phyloP scores from a whole-genome alignment of 371 early-diverging fungal genomes.

The Sporodiniella umbellata region DNA sequence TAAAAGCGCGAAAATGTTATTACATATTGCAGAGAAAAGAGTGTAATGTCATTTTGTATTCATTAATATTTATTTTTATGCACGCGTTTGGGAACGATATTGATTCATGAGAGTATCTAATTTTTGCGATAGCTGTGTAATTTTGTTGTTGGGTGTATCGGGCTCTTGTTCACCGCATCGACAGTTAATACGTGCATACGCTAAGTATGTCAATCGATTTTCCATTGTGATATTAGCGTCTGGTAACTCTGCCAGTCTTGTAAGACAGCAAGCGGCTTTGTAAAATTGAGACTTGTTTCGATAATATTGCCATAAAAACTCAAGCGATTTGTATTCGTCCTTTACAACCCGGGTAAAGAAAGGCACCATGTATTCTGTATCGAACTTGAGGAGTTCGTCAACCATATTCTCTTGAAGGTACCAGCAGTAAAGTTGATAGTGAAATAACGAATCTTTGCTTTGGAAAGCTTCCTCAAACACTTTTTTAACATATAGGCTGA shows the following conservation, averaged over 20 bases:
- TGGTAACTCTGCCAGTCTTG: slow-evolving; percentile 52
- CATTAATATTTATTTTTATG: background rate
- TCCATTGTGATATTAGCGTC: slow-evolving; percentile 34
- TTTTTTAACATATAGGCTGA: slow-evolving; percentile 1
- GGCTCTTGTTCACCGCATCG: slow-evolving; percentile 41
- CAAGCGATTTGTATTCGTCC: slow-evolving; percentile 40
- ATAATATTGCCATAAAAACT: slow-evolving; percentile 78
- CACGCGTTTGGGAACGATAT: background rate
- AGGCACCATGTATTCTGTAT: slow-evolving; percentile 63
- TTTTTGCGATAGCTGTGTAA: background rate
- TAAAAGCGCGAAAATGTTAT: too few species aligned
- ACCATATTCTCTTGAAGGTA: slow-evolving; percentile 39
- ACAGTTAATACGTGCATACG: slow-evolving; percentile 70
- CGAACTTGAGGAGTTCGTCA: slow-evolving; percentile 25
- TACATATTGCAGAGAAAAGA: too few species aligned
- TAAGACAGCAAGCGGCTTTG: slow-evolving; percentile 66
- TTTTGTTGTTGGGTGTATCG: background rate
- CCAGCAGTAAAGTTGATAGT: slow-evolving; percentile 71
- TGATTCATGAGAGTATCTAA: background rate
- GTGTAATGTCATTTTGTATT: too few species aligned
- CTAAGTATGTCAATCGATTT: slow-evolving; percentile 65
- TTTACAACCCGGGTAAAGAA: slow-evolving; percentile 59
- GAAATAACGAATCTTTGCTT: slow-evolving; percentile 63
- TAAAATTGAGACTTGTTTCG: slow-evolving; percentile 58
- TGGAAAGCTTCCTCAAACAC: slow-evolving; percentile 41